Base-by-base conservation (phyloP, 2,329 filamentous ascomycete species). In the Trichoderma simmonsii region DNA sequence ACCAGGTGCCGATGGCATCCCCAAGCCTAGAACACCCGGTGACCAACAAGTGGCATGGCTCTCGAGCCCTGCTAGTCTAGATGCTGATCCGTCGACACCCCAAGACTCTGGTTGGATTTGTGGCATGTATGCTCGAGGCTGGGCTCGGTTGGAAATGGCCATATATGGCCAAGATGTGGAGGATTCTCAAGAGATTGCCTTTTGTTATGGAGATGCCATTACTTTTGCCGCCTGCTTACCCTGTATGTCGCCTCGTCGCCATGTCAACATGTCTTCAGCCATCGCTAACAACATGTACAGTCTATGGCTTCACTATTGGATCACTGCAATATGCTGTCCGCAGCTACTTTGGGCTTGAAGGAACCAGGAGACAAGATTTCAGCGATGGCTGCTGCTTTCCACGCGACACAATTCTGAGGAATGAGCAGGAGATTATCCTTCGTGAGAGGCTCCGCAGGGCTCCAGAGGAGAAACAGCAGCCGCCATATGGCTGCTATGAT, bases 351-450 rank as follows among this genome's bases (percentile, higher is more conserved):
- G 74, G 74, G 68, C 81, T 83, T 48, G 70, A 77, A 7, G 80
- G 81, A 28, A 67, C 57, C 8, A 57, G 71, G 0, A 36, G 28
- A 12, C 39, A 54, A 4, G 81, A 83, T 66, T 78, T 43, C 15
- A 15, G 14, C 3, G 74, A 75, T 26, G 75, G 76, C 21, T 81
- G 78, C 61, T 79, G 69, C 61, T 78, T 76, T 56, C 81, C 81
- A 5, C 75, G 71, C 54, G 14, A 68, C 1, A 77, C 79, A 15
- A 73, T 82, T 28, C 70, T 76, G 5, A 75, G 77, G 4, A 77
- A 75, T 34, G 79, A 83, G 48, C 73, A 78, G 12, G 81, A 83
- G 71, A 81, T 82, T 34, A 63, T 77, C 0, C 32, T 77, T 26
- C 79, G 81, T 32, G 77, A 81, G 61, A 75, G 64, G 9, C 68